A percentile compares a stretch with the other conserved stretches of the same genome.
Conservation (phyloP, 345 rosid species). For the Orychophragmus violaceus region DNA sequence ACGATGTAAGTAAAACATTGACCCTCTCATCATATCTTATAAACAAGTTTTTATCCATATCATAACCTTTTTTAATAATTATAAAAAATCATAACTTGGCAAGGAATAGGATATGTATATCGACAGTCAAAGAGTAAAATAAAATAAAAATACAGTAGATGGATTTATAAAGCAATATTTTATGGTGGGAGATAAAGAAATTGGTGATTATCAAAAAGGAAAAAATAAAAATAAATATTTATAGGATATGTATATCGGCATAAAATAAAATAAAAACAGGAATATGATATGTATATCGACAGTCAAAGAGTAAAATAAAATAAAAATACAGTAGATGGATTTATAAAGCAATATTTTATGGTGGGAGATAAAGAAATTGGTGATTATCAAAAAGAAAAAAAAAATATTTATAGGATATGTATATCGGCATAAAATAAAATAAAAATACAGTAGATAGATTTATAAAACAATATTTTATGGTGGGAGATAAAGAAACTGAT, state of each 20-base stretch:
- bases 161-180: background rate
- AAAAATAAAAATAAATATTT: too few species aligned
- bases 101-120: background rate
- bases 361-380: background rate
- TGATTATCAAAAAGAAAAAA: background rate
- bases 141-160: background rate
- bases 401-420: too few species aligned
- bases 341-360: background rate
- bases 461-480: background rate
- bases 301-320: background rate
- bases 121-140: background rate
- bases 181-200: background rate
- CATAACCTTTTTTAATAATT: background rate
- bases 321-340: background rate
- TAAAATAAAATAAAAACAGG: too few species aligned
- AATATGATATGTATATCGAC: background rate
- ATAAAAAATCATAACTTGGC: background rate
- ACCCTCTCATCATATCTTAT: slow-evolving; percentile 5
- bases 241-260: too few species aligned
- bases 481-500: background rate
- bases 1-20: background rate
- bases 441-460: too few species aligned
- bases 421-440: too few species aligned
- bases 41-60: background rate
- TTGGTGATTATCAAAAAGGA: background rate